Conservation (phyloP, 352 stramenopile genomes). For the Phytophthora podocarpi region DNA sequence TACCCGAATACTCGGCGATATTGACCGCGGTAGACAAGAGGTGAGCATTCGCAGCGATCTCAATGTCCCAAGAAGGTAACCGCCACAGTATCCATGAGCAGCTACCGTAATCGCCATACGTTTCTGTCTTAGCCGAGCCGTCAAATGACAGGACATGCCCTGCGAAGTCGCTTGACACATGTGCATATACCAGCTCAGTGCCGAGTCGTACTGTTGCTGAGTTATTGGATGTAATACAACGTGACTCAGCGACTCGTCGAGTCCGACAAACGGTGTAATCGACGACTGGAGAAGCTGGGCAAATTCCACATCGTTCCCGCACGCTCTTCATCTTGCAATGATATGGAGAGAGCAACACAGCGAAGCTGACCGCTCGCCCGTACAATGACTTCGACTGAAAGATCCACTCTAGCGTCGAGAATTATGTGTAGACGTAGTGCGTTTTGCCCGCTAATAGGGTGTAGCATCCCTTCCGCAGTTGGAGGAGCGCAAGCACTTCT, state of each 20-base stretch:
- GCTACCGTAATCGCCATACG: not conserved
- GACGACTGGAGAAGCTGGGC: too few relatives aligned
- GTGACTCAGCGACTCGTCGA: not conserved
- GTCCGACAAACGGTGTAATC: too few relatives aligned
- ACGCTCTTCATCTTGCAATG: too few relatives aligned
- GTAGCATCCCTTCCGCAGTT: too few relatives aligned
- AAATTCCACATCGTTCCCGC: too few relatives aligned
- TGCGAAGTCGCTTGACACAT: not conserved
- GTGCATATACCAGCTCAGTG: not conserved
- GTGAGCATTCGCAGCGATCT: slow-evolving; percentile 8
- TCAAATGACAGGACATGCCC: not conserved
- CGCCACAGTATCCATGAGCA: not conserved
- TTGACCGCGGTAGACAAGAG: slow-evolving; percentile 6
- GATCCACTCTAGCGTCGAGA: too few relatives aligned
- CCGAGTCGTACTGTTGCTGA: not conserved
- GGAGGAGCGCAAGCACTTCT: too few relatives aligned
- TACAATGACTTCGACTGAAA: too few relatives aligned
- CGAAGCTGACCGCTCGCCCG: too few relatives aligned
- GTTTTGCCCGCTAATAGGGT: too few relatives aligned
- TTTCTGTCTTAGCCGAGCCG: not conserved
- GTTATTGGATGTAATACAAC: not conserved
- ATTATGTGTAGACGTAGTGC: too few relatives aligned
- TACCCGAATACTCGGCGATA: not conserved
- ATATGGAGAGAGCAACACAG: too few relatives aligned
- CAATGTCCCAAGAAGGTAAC: not conserved